Evolutionary conservation across 139 green algal genomes (phyloP).

Genomic region (Closterium sp.): DNA sequence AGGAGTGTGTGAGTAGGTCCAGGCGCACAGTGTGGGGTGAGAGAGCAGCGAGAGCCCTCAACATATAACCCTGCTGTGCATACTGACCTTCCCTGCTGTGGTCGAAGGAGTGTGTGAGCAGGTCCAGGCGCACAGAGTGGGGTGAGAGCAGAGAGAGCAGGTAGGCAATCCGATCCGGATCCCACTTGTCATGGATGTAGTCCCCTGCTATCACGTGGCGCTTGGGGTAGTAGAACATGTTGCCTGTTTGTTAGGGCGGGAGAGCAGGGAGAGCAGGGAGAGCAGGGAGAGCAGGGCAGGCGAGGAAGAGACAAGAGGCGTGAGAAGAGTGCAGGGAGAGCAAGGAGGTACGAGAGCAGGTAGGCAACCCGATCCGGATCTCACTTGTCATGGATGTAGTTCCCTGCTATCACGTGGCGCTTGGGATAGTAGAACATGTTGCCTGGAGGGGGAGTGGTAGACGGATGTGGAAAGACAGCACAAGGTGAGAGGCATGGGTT

Average conservation of each 20-base stretch:
- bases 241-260: too few relatives aligned
- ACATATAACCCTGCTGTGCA: too few relatives aligned
- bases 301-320: neutral
- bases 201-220: slow-evolving; percentile 39
- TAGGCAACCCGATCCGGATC: slow-evolving; percentile 29
- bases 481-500: neutral
- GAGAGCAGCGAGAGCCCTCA: slow-evolving; percentile 21
- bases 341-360: neutral
- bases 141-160: slow-evolving; percentile 29
- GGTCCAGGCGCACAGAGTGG: slow-evolving; percentile 42
- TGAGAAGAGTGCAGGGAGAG: neutral
- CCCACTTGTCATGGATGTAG: slow-evolving; percentile 51
- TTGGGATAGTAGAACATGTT: slow-evolving; percentile 44
- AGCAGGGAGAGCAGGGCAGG: neutral
- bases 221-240: slow-evolving; percentile 42
- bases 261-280: neutral
- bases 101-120: slow-evolving; percentile 32
- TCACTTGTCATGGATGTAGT: slow-evolving; percentile 50
- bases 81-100: neutral
- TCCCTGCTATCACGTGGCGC: slow-evolving; percentile 21
- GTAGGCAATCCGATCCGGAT: slow-evolving; percentile 32
- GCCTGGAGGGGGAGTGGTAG: neutral
- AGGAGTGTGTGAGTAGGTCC: slow-evolving; percentile 41
- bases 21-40: slow-evolving; percentile 44
- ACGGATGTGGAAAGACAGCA: neutral